Percentiles rank a stretch among this genome's conserved stretches.
These are phyloP conservation scores for Geotrichum fermentans DNA, from an alignment of 1,139 yeast species.

Conservation along the genomic window DNA sequence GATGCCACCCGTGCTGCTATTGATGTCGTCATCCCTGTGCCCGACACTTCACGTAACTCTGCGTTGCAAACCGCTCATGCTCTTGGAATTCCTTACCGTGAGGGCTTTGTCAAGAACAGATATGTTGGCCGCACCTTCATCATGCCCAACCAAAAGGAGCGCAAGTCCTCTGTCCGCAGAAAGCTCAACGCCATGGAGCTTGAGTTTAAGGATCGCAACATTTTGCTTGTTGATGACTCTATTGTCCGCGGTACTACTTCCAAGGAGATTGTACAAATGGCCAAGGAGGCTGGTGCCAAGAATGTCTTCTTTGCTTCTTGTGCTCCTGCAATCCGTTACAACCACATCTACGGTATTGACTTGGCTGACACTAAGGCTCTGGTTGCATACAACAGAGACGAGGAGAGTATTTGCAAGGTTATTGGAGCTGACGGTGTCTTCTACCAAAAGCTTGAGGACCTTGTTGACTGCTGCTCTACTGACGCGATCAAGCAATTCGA, in stretches of 20 bases:
- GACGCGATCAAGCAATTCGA: conserved; percentile 57
- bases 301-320: conserved; percentile 93
- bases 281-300: conserved; percentile 94
- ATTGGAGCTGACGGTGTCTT: conserved; percentile 90
- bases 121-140: conserved; percentile 96
- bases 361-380: conserved; percentile 91
- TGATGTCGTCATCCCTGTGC: conserved; percentile 96
- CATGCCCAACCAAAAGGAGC: conserved; percentile 95
- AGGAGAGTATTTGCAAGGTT: conserved; percentile 66
- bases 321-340: conserved; percentile 92
- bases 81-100: conserved; percentile 80
- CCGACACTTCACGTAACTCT: conserved; percentile 93
- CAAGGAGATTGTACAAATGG: conserved; percentile 94
- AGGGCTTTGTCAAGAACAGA: conserved; percentile 94
- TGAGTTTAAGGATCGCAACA: conserved; percentile 81
- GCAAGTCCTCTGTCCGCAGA: conserved; percentile 89
- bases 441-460: conserved; percentile 79
- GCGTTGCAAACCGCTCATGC: conserved; percentile 89
- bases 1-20: conserved; percentile 52
- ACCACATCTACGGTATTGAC: conserved; percentile 96
- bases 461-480: conserved; percentile 63
- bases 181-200: conserved; percentile 94
- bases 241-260: conserved; percentile 97
- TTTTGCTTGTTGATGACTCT: conserved; percentile 92
- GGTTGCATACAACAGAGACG: conserved; percentile 77